Percentiles rank a stretch among this genome's conserved stretches.
phyloP scores from a whole-genome alignment of 1,284 basidiomycete species.

The Fomitopsis pinicola region DNA sequence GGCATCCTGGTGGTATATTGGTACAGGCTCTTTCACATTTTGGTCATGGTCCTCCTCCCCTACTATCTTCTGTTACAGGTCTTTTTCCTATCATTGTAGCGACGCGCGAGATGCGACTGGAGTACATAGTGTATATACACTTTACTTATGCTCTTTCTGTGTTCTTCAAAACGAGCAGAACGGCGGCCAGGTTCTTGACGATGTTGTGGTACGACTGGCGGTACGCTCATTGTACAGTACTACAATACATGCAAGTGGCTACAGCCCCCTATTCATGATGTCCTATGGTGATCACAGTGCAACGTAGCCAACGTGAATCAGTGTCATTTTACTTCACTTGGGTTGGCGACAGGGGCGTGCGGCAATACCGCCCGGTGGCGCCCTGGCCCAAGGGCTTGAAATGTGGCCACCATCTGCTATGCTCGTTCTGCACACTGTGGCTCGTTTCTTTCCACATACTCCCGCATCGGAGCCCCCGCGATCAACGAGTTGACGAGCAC shows the following conservation, averaged over 20 bases:
- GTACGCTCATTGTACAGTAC: too few relatives aligned
- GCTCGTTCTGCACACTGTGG: neutral
- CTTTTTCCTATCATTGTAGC: neutral
- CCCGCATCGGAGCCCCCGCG: neutral
- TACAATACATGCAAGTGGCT: too few relatives aligned
- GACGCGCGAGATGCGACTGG: neutral
- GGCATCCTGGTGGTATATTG: neutral
- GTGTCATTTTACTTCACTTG: too few relatives aligned
- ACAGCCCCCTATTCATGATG: too few relatives aligned
- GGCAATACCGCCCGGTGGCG: neutral
- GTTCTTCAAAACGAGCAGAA: too few relatives aligned
- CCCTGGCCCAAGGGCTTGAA: neutral
- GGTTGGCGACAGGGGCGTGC: neutral
- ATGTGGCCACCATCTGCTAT: neutral
- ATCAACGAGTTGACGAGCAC: neutral
- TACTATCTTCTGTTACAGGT: neutral
- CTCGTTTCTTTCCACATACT: neutral
- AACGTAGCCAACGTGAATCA: too few relatives aligned
- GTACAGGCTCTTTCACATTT: neutral
- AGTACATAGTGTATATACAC: neutral
- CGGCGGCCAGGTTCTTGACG: too few relatives aligned
- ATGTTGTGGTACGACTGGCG: too few relatives aligned
- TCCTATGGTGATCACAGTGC: too few relatives aligned
- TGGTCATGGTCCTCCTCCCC: neutral
- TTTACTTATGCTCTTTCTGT: neutral